Evolutionary conservation across 805 yeast species (phyloP).

Genomic region (Metschnikowia gelsemii): DNA sequence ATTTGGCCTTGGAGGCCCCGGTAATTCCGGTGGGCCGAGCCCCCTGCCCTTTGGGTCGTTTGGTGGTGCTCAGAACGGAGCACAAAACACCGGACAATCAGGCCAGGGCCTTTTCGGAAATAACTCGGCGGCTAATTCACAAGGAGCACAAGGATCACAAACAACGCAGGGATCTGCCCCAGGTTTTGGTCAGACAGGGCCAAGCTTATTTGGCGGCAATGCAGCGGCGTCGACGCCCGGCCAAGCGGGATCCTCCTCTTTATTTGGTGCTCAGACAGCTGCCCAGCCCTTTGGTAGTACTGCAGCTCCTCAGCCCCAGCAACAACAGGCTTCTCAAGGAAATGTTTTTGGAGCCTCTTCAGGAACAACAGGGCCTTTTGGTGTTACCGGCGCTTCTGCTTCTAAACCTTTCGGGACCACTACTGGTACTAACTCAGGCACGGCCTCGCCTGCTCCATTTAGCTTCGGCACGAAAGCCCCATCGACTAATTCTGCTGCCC

Average conservation of each 20-base stretch:
- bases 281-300: not conserved
- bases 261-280: not conserved
- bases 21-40: not conserved
- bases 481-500: not conserved
- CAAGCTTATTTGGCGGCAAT: not conserved
- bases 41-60: conserved; percentile 2
- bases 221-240: no score
- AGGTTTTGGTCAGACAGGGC: no score
- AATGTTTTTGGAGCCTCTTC: no score
- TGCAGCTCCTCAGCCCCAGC: conserved; percentile 6
- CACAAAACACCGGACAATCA: conserved; percentile 2
- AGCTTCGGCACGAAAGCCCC: conserved; percentile 13
- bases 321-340: no score
- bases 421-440: no score
- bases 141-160: no score
- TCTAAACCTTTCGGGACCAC: no score
- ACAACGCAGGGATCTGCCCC: no score
- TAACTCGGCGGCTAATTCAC: conserved; percentile 2
- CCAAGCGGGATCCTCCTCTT: not conserved
- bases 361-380: conserved; percentile 9
- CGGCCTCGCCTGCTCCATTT: conserved; percentile 6
- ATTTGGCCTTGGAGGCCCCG: no score
- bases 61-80: not conserved
- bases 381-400: no score
- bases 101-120: conserved; percentile 5